Evolutionary conservation across 2,329 filamentous ascomycete genomes (phyloP).

Genomic region (Penicillium sp.): DNA sequence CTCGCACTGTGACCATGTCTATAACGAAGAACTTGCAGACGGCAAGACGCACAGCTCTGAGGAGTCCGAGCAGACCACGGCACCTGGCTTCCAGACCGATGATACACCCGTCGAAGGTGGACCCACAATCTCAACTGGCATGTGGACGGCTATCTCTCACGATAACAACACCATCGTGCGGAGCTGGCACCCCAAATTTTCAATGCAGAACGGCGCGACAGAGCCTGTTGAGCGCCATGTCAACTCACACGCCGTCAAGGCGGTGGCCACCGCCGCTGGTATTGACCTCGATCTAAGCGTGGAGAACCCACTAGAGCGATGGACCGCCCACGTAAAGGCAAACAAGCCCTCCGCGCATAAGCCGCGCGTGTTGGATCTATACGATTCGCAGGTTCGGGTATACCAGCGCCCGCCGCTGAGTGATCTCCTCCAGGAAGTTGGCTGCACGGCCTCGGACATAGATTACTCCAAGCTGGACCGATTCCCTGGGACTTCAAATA

Average conservation of each 20-base stretch:
- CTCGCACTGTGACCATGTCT: conserved; percentile 68
- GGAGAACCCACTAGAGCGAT: conserved; percentile 58
- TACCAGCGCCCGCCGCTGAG: conserved; percentile 42
- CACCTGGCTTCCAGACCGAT: conserved; percentile 28
- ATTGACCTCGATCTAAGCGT: conserved; percentile 71
- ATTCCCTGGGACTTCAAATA: conserved; percentile 42
- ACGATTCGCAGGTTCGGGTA: conserved; percentile 42
- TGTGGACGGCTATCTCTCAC: conserved; percentile 44
- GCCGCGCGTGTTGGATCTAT: conserved; percentile 40
- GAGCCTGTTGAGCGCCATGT: conserved; percentile 44
- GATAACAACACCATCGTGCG: conserved; percentile 69
- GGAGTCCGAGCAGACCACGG: conserved; percentile 3
- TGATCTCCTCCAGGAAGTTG: conserved; percentile 33
- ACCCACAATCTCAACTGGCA: conserved; percentile 37
- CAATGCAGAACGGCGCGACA: conserved; percentile 30
- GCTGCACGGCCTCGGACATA: conserved; percentile 32
- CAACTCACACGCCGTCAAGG: conserved; percentile 66
- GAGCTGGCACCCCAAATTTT: conserved; percentile 63
- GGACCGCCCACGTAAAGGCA: conserved; percentile 45
- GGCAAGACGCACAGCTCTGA: conserved; percentile 31
- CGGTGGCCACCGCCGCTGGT: conserved; percentile 48
- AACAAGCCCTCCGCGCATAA: conserved; percentile 28
- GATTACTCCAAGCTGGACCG: conserved; percentile 38
- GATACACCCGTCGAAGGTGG: conserved; percentile 21
- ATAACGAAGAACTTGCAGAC: conserved; percentile 82